Evolutionary conservation across 2,329 filamentous ascomycete species (phyloP).

Genomic region (Xylaria digitata): DNA sequence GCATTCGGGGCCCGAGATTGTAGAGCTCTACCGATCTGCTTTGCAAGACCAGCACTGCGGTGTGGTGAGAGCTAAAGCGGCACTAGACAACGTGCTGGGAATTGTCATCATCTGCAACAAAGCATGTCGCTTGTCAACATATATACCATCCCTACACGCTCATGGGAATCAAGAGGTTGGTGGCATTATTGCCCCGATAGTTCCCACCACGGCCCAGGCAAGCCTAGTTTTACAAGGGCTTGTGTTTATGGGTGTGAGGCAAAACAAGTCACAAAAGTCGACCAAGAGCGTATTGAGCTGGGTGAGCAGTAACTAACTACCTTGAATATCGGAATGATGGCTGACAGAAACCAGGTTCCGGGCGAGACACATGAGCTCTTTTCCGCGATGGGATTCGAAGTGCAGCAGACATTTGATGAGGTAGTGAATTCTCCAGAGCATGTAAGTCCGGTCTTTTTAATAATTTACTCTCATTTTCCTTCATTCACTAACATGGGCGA

Average conservation of each 20-base stretch:
- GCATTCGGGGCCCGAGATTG: constrained; percentile 79
- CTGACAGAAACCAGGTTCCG: constrained; percentile 50
- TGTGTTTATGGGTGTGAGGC: constrained; percentile 81
- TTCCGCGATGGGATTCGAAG: constrained; percentile 50
- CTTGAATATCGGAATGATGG: constrained; percentile 14
- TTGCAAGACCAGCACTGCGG: constrained; percentile 79
- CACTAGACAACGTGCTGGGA: constrained; percentile 75
- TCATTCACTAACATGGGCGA: constrained; percentile 33
- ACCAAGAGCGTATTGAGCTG: constrained; percentile 81
- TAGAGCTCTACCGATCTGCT: constrained; percentile 82
- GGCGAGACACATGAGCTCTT: constrained; percentile 49
- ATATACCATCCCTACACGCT: constrained; percentile 75
- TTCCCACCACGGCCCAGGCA: constrained; percentile 75
- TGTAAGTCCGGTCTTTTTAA: constrained; percentile 41
- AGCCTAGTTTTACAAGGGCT: constrained; percentile 79
- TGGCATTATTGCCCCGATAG: constrained; percentile 83
- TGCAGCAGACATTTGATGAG: constrained; percentile 51
- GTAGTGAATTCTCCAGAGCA: constrained; percentile 51
- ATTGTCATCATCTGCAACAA: constrained; percentile 83
- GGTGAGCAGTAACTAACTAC: constrained; percentile 63
- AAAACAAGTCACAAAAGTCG: constrained; percentile 82
- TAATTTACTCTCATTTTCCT: neutral
- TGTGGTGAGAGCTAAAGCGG: constrained; percentile 83
- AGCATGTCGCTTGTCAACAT: constrained; percentile 73
- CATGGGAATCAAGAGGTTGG: constrained; percentile 68